These are phyloP conservation scores for Hymenoscyphus linearis DNA, from an alignment of 2,329 filamentous ascomycete species.

Conservation along the genomic window DNA sequence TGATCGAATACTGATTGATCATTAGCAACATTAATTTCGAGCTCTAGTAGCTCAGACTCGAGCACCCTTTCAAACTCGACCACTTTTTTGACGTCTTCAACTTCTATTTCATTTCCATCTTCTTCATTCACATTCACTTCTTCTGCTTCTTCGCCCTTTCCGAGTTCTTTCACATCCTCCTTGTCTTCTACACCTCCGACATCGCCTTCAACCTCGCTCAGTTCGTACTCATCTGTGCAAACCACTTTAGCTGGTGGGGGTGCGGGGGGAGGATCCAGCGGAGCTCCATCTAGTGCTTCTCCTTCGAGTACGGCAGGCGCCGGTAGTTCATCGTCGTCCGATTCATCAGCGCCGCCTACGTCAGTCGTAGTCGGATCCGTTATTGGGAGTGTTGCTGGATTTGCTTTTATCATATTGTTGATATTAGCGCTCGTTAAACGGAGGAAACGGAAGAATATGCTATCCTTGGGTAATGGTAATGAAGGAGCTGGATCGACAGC, in stretches of 20 bases:
- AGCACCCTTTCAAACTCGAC: conserved; percentile 17
- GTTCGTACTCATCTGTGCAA: conserved; percentile 8
- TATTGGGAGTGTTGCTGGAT: conserved; percentile 43
- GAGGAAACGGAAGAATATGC: conserved; percentile 44
- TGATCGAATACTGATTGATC: conserved; percentile 10
- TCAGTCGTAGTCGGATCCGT: conserved; percentile 29
- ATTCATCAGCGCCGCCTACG: conserved; percentile 19
- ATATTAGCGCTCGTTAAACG: conserved; percentile 48
- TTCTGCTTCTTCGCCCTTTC: conserved; percentile 3
- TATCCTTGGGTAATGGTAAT: conserved; percentile 39
- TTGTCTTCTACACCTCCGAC: conserved; percentile 3
- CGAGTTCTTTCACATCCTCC: conserved; percentile 9
- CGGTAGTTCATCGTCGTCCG: conserved; percentile 15
- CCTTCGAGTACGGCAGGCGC: conserved; percentile 20
- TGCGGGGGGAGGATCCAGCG: conserved; percentile 13
- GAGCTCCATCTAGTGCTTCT: conserved; percentile 5
- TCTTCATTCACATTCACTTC: conserved; percentile 9
- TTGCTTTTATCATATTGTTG: conserved; percentile 51
- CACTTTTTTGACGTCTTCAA: conserved; percentile 13
- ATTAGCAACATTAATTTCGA: conserved; percentile 27
- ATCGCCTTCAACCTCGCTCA: conserved; percentile 4
- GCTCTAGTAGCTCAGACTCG: conserved; percentile 21
- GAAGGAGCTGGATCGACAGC: conserved; percentile 30
- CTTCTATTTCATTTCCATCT: conserved; percentile 10
- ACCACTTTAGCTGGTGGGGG: conserved; percentile 8